Evolutionary conservation across 163 green algal species (phyloP).

Genomic region (Volvox carteri): DNA sequence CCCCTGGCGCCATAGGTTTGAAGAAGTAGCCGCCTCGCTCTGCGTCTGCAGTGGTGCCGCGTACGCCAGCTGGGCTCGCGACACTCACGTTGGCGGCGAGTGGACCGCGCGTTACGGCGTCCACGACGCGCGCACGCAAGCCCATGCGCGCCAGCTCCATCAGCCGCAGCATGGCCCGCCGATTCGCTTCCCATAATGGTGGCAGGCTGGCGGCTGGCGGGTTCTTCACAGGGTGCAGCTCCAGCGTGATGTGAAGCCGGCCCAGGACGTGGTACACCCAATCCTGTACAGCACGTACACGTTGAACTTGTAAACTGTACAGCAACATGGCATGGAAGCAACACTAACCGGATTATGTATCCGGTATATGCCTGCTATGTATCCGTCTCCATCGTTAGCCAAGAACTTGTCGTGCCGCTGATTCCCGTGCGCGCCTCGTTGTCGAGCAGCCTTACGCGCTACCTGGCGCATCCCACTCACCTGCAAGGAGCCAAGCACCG

Average conservation of each 20-base stretch:
- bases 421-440: too few relatives aligned
- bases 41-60: neutral
- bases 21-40: conserved; percentile 38
- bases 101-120: neutral
- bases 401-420: too few relatives aligned
- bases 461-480: too few relatives aligned
- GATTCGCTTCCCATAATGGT: conserved; percentile 19
- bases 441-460: too few relatives aligned
- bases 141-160: conserved; percentile 49
- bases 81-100: conserved; percentile 41
- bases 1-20: conserved; percentile 22
- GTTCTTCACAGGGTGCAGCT: conserved; percentile 42
- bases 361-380: too few relatives aligned
- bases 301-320: too few relatives aligned
- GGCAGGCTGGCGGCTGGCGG: conserved; percentile 17
- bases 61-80: neutral
- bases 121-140: conserved; percentile 15
- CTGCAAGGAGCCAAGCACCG: conserved; percentile 53
- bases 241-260: conserved; percentile 43
- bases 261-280: conserved; percentile 35
- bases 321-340: too few relatives aligned
- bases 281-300: conserved; percentile 33
- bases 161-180: conserved; percentile 16
- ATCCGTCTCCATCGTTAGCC: too few relatives aligned
- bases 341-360: too few relatives aligned